Base-by-base conservation (phyloP, 2,329 filamentous ascomycete genomes). In the Neofusicoccum ribis region DNA sequence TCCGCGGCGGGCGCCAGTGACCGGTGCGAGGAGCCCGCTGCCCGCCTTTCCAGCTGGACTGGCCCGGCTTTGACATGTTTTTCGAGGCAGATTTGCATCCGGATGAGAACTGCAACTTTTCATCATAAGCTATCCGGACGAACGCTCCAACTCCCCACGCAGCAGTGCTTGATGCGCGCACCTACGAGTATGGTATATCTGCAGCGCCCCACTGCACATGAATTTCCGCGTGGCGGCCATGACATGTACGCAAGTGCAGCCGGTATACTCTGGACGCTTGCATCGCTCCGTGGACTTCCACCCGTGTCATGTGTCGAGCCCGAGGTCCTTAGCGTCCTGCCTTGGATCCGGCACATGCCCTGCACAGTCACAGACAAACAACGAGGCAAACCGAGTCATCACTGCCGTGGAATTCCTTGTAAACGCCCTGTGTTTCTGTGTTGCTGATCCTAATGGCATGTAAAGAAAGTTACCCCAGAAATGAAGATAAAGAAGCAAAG, bases 401-500 rank as follows among this genome's bases (percentile, higher is more conserved):
- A 27, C 27, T 20, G 23, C 47, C 20, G 20, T 20, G 9, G 5
- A 20, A 15, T 12, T 31, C 41, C 20, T 34, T 47, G 41, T 15
- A 31, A 27, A 27, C 31, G 17, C 39, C 9, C 23, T 31, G 11
- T 60, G 14, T 46, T 36, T 23, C 4, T 60, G 37, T 60, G 3
- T 43, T 3, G 47, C 34, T 43, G 14, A 12, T 17, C 43, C 14
- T n/a, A 17, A 47, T 6, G 43, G 56, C 31, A 47, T 41, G 17
- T 47, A 39, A 60, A 60, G 41, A 60, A 60, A 60, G 31, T 15
- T 20, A 14, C 23, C 17, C 12, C 39, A 34, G 56, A 60, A 17
- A 60, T 47, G 56, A 60, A 47, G 56, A 60, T 60, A 8, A 47
- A 59, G 31, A 60, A 60, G 52, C 44, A 63, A 63, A 49, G 37